Conservation (phyloP, 2,329 filamentous ascomycete species). For the Hypoxylon sp. region DNA sequence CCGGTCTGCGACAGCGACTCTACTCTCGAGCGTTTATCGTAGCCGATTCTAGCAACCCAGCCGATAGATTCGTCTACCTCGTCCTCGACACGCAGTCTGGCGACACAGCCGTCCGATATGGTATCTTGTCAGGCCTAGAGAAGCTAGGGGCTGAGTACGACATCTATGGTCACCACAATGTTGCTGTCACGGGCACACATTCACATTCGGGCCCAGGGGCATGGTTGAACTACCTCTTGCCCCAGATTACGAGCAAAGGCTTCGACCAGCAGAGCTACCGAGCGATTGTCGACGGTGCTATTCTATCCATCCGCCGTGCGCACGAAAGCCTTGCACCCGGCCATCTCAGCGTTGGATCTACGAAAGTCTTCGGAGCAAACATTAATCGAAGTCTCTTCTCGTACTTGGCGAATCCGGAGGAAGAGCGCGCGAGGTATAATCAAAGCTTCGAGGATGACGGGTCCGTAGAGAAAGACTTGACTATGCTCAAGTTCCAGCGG, state of each 20-base stretch:
- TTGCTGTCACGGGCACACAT: constrained; percentile 92
- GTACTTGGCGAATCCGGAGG: constrained; percentile 83
- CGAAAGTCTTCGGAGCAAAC: constrained; percentile 77
- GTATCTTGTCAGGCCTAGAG: constrained; percentile 79
- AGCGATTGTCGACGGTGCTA: constrained; percentile 85
- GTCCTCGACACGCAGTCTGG: constrained; percentile 88
- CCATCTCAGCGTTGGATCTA: constrained; percentile 62
- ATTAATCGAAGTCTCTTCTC: constrained; percentile 89
- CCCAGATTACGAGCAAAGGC: constrained; percentile 86
- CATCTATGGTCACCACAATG: constrained; percentile 78
- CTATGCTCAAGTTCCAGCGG: constrained; percentile 78
- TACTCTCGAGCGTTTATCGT: constrained; percentile 92
- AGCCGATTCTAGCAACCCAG: constrained; percentile 68
- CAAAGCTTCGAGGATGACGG: constrained; percentile 60
- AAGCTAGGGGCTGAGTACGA: constrained; percentile 75
- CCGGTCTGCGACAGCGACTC: constrained; percentile 84
- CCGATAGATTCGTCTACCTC: constrained; percentile 83
- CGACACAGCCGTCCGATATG: constrained; percentile 86
- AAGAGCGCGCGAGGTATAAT: constrained; percentile 75
- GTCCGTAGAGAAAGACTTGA: constrained; percentile 75
- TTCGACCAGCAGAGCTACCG: constrained; percentile 88
- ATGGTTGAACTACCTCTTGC: constrained; percentile 93
- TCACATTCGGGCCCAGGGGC: constrained; percentile 90
- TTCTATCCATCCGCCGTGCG: constrained; percentile 82
- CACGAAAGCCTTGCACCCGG: constrained; percentile 72